phyloP scores from a whole-genome alignment of 2,329 filamentous ascomycete species.

The Leptoxyphium fumago region DNA sequence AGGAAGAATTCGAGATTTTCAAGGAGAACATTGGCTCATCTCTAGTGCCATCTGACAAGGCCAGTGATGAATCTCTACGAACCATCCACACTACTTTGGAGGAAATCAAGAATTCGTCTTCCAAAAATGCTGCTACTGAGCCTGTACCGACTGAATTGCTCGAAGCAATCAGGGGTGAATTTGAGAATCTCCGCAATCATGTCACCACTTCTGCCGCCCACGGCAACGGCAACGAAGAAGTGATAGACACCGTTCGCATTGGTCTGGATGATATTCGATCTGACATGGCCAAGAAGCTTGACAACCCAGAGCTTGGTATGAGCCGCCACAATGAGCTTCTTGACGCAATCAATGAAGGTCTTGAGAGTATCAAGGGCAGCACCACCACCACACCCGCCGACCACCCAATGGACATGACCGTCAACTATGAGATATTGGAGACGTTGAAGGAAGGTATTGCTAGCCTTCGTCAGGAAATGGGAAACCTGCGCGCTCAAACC shows the following conservation, averaged over 20 bases:
- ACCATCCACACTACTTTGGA: conserved; percentile 17
- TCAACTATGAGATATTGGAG: conserved; percentile 80
- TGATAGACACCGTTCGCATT: conserved; percentile 33
- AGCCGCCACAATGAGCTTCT: conserved; percentile 43
- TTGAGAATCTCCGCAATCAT: conserved; percentile 32
- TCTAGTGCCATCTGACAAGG: conserved; percentile 22
- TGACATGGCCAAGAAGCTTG: conserved; percentile 37
- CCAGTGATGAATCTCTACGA: neutral
- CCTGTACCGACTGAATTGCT: conserved; percentile 35
- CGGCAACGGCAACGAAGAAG: conserved; percentile 30
- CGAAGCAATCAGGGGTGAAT: conserved; percentile 36
- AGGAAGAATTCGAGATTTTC: conserved; percentile 28
- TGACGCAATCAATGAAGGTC: conserved; percentile 50
- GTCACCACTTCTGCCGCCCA: conserved; percentile 25
- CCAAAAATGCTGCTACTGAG: conserved; percentile 6
- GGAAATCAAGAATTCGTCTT: conserved; percentile 24
- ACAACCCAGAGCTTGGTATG: conserved; percentile 35
- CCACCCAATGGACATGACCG: conserved; percentile 67
- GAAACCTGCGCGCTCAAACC: conserved; percentile 42
- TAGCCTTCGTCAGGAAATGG: conserved; percentile 62
- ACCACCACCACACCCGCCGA: conserved; percentile 53
- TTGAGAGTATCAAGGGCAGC: conserved; percentile 62
- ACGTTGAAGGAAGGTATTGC: conserved; percentile 72
- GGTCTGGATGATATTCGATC: conserved; percentile 36
- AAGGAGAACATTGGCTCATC: conserved; percentile 28